These are phyloP conservation scores for Wallacemonas rigidus DNA, from an alignment of 208 protist species.

Conservation along the genomic window DNA sequence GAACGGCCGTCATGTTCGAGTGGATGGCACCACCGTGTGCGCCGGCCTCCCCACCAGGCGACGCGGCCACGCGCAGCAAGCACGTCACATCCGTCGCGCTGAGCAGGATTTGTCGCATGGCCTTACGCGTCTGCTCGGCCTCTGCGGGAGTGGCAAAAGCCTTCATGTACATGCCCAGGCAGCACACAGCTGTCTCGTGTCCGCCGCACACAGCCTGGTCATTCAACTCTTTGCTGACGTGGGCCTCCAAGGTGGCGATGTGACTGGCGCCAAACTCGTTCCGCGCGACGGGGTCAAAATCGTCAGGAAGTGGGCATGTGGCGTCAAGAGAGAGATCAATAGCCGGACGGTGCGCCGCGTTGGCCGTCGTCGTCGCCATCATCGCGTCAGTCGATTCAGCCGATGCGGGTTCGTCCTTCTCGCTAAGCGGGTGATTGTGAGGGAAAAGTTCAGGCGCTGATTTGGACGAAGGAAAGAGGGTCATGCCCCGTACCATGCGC, in stretches of 20 bases:
- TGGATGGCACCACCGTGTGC: slow-evolving; percentile 26
- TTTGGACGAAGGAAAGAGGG: slow-evolving; percentile 33
- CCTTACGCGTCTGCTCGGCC: slow-evolving; percentile 71
- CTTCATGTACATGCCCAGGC: slow-evolving; percentile 63
- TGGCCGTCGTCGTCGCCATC: not conserved
- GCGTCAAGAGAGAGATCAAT: slow-evolving; percentile 1
- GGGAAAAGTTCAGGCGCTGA: not conserved
- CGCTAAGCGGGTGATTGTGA: not conserved
- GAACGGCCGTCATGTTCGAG: slow-evolving; percentile 47
- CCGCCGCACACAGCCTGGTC: slow-evolving; percentile 47
- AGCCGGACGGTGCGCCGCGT: not conserved
- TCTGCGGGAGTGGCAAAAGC: slow-evolving; percentile 45
- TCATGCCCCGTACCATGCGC: slow-evolving; percentile 51
- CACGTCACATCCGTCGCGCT: slow-evolving; percentile 67
- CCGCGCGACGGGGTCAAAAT: slow-evolving; percentile 36
- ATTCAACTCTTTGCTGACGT: slow-evolving; percentile 66
- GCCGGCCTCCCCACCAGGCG: not conserved
- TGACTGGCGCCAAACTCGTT: slow-evolving; percentile 44
- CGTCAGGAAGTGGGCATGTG: not conserved
- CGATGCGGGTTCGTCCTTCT: not conserved
- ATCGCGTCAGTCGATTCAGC: too few relatives aligned
- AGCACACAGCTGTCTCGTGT: slow-evolving; percentile 65
- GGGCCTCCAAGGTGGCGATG: slow-evolving; percentile 48
- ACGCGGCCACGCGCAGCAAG: slow-evolving; percentile 39
- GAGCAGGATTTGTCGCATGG: slow-evolving; percentile 72